Percentiles rank a stretch among this genome's conserved stretches.
Evolutionary conservation across 768 basidiomycete genomes (phyloP).

Genomic region (Mrakia hoshinonis): DNA sequence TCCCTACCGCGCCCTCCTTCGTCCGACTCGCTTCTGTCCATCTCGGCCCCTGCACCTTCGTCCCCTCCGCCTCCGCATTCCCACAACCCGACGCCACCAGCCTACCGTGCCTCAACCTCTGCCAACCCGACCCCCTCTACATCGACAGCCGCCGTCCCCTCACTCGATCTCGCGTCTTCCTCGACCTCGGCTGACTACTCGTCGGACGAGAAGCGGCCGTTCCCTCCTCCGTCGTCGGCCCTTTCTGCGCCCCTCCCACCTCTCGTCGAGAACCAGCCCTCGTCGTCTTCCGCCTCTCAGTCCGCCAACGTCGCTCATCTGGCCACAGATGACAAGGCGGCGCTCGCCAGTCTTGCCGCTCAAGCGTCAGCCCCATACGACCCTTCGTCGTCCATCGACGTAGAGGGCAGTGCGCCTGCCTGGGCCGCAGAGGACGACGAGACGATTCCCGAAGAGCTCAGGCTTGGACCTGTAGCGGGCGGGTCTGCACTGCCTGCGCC

Average conservation of each 20-base stretch:
- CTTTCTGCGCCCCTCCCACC: not conserved
- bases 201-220: not conserved
- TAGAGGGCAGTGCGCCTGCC: not conserved
- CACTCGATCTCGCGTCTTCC: not conserved
- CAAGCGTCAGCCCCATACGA: not conserved
- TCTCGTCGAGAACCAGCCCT: not conserved
- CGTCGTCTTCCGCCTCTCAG: not conserved
- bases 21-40: not conserved
- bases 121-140: not conserved
- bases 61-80: conserved; percentile 3
- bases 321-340: conserved; percentile 6
- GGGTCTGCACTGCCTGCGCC: not conserved
- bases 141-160: not conserved
- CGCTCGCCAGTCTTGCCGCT: not conserved
- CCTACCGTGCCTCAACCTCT: not conserved
- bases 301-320: not conserved
- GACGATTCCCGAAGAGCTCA: not conserved
- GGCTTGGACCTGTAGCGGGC: not conserved
- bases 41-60: not conserved
- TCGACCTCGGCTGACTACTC: not conserved
- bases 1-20: not conserved
- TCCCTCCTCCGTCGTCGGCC: not conserved
- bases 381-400: not conserved
- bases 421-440: conserved; percentile 4
- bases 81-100: not conserved